Conservation (phyloP, 345 rosid species). For the Citrus inodora region DNA sequence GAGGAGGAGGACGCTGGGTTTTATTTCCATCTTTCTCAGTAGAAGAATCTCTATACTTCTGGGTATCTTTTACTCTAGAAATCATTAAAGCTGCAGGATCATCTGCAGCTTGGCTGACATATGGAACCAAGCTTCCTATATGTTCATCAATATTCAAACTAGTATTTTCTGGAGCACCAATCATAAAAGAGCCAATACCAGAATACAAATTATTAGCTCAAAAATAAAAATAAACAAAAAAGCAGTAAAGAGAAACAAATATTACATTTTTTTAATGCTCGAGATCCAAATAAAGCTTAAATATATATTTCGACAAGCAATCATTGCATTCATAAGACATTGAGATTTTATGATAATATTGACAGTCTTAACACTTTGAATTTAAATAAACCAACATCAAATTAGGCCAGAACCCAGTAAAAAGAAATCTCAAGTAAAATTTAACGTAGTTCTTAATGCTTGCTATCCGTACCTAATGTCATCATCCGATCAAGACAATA, state of each 20-base stretch:
- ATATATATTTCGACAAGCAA: not conserved
- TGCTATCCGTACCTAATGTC: not conserved
- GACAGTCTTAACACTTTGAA: not conserved
- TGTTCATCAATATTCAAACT: slow-evolving; percentile 33
- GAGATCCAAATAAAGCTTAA: not conserved
- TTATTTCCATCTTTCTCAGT: slow-evolving; percentile 27
- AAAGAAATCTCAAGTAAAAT: not conserved
- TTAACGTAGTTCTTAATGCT: not conserved
- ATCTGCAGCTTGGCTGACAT: slow-evolving; percentile 16
- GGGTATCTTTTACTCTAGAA: slow-evolving; percentile 5
- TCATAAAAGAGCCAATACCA: slow-evolving; percentile 6
- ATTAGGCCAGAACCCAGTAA: not conserved
- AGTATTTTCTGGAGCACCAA: slow-evolving; percentile 40
- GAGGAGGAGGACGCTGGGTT: slow-evolving; percentile 29
- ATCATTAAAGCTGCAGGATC: slow-evolving; percentile 21
- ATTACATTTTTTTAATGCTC: not conserved
- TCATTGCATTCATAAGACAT: not conserved
- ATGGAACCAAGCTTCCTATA: slow-evolving; percentile 26
- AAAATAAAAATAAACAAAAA: not conserved
- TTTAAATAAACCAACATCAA: not conserved
- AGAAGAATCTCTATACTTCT: slow-evolving; percentile 19
- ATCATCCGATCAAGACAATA: not conserved
- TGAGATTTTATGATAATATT: not conserved
- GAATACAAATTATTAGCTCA: slow-evolving; percentile 2
- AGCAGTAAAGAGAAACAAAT: not conserved